Evolutionary conservation across 192 early-diverging fungal genomes (phyloP).

Genomic region (Gaertneriomyces sp.): DNA sequence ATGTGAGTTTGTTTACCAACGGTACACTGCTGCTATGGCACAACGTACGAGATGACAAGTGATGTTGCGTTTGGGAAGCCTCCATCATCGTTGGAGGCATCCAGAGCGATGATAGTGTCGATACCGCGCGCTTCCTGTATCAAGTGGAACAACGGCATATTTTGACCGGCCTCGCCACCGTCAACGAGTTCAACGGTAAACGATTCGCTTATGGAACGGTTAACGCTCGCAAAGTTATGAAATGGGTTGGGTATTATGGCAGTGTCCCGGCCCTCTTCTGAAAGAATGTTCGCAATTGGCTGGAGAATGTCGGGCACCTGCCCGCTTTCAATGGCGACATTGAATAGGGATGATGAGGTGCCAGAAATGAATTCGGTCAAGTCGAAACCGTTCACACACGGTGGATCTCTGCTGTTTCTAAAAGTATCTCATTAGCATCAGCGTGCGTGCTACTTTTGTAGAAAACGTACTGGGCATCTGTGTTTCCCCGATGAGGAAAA

Average conservation of each 20-base stretch:
- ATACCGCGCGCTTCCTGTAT: conserved; percentile 6
- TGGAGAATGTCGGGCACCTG: background rate
- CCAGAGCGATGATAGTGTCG: conserved; percentile 27
- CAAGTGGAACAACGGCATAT: conserved; percentile 25
- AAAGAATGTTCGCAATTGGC: conserved; percentile 1
- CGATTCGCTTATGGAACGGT: conserved; percentile 7
- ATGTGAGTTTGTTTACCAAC: no score
- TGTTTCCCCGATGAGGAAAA: no score
- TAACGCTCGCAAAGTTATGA: conserved; percentile 8
- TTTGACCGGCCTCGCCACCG: conserved; percentile 33
- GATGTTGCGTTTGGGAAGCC: conserved; percentile 29
- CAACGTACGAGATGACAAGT: conserved; percentile 10
- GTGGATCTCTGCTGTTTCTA: background rate
- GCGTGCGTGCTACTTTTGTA: no score
- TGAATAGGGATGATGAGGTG: conserved; percentile 34
- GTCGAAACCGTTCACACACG: conserved; percentile 26
- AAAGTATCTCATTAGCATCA: no score
- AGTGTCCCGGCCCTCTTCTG: conserved; percentile 14
- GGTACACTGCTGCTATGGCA: no score
- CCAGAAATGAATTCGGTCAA: conserved; percentile 25
- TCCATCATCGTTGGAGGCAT: conserved; percentile 12
- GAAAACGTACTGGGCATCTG: no score
- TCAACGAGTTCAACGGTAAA: conserved; percentile 22
- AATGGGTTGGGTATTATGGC: conserved; percentile 35
- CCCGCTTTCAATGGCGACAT: conserved; percentile 14